Evolutionary conservation across 2,329 filamentous ascomycete genomes (phyloP).

Genomic region (Claviceps fusiformis): DNA sequence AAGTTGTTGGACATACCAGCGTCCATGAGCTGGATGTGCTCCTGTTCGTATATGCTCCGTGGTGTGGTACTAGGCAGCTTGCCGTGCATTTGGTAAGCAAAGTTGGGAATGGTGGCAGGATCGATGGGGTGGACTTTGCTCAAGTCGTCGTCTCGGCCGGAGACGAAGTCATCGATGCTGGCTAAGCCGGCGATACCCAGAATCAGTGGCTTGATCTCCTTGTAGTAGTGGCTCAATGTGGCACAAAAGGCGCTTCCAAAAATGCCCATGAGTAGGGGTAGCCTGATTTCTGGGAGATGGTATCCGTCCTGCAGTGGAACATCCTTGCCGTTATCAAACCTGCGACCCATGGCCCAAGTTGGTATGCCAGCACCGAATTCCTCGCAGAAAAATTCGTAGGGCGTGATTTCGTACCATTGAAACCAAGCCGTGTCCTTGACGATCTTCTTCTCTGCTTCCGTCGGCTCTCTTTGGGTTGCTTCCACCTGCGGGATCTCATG

Average conservation of each 20-base stretch:
- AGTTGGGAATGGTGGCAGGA: constrained; percentile 84
- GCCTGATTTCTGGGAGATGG: constrained; percentile 68
- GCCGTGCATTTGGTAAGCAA: constrained; percentile 65
- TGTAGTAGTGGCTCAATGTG: constrained; percentile 90
- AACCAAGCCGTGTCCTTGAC: constrained; percentile 71
- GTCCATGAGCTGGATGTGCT: constrained; percentile 80
- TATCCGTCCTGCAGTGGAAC: constrained; percentile 44
- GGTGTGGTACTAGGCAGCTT: constrained; percentile 66
- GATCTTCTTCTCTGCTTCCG: constrained; percentile 25
- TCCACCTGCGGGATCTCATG: constrained; percentile 71
- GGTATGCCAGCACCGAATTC: constrained; percentile 86
- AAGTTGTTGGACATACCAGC: constrained; percentile 98
- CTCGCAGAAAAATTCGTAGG: constrained; percentile 91
- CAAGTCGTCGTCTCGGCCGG: constrained; percentile 69
- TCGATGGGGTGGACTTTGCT: constrained; percentile 91
- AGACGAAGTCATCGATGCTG: constrained; percentile 68
- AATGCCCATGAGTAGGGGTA: constrained; percentile 80
- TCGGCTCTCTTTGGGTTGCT: constrained; percentile 17
- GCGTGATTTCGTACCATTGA: constrained; percentile 94
- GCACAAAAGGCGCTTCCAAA: constrained; percentile 96
- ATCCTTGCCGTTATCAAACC: constrained; percentile 55
- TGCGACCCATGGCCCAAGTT: constrained; percentile 81
- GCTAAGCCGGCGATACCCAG: constrained; percentile 60
- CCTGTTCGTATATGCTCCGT: constrained; percentile 53
- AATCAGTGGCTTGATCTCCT: constrained; percentile 75